Conservation (phyloP, 176 grass and related monocot genomes). For the Lolium rigidum region DNA sequence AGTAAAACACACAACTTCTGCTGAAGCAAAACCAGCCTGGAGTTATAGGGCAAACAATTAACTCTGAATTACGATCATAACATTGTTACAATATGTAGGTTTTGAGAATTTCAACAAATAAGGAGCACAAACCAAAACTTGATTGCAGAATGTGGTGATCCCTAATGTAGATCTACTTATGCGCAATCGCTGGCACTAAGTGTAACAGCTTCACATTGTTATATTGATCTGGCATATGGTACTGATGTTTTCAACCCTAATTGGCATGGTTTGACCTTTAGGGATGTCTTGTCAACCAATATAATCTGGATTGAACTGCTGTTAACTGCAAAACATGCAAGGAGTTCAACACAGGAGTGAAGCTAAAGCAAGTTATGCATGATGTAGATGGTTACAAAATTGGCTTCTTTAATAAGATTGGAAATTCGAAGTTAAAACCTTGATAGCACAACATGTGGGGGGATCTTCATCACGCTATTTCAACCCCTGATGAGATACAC, state of each 20-base stretch:
- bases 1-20: neutral
- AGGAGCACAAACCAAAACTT: neutral
- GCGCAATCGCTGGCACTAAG: neutral
- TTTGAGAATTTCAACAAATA: neutral
- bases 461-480: conserved; percentile 50
- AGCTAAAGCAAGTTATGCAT: neutral
- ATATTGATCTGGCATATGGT: neutral
- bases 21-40: neutral
- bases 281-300: neutral
- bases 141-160: conserved; percentile 6
- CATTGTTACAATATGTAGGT: neutral
- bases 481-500: conserved; percentile 71
- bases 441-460: neutral
- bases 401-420: neutral
- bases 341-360: neutral
- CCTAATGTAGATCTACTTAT: neutral
- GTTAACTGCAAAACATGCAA: conserved; percentile 19
- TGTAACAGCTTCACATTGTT: neutral
- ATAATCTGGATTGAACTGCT: conserved; percentile 34
- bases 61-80: neutral
- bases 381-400: conserved; percentile 21
- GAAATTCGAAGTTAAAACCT: conserved; percentile 25
- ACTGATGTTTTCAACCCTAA: neutral
- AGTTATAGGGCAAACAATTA: neutral
- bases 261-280: conserved; percentile 22